These are phyloP conservation scores for Amanita muscaria DNA, from an alignment of 768 basidiomycete species.

Conservation along the genomic window DNA sequence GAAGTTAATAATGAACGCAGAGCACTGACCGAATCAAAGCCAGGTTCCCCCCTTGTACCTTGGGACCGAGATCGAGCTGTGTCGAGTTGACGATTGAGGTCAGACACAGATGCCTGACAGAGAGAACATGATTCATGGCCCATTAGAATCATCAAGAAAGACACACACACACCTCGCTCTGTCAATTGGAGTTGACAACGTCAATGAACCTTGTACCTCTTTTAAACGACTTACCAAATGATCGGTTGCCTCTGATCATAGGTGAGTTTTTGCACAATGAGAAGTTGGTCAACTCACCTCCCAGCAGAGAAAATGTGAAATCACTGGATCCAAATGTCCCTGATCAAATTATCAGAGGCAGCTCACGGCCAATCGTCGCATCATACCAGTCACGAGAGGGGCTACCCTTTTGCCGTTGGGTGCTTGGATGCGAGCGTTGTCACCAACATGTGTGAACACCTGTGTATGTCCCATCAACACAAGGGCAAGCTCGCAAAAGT, in stretches of 20 bases:
- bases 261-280: neutral
- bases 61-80: slow-evolving; percentile 45
- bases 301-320: slow-evolving; percentile 69
- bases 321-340: slow-evolving; percentile 75
- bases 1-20: slow-evolving; percentile 55
- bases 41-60: slow-evolving; percentile 22
- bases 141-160: neutral
- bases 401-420: slow-evolving; percentile 70
- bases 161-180: slow-evolving; percentile 25
- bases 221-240: slow-evolving; percentile 37
- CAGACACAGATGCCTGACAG: slow-evolving; percentile 69
- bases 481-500: slow-evolving; percentile 82
- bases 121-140: neutral
- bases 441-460: slow-evolving; percentile 85
- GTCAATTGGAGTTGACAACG: slow-evolving; percentile 1
- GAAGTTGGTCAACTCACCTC: slow-evolving; percentile 36
- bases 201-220: neutral
- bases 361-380: neutral
- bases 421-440: slow-evolving; percentile 63
- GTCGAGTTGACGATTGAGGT: slow-evolving; percentile 72
- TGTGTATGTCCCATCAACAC: slow-evolving; percentile 63
- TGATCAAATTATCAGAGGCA: slow-evolving; percentile 10
- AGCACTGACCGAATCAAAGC: slow-evolving; percentile 32
- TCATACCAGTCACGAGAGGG: slow-evolving; percentile 68
- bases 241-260: slow-evolving; percentile 46